Conservation (phyloP, 179 eudicot genomes). For the Kewa caespitosa region DNA sequence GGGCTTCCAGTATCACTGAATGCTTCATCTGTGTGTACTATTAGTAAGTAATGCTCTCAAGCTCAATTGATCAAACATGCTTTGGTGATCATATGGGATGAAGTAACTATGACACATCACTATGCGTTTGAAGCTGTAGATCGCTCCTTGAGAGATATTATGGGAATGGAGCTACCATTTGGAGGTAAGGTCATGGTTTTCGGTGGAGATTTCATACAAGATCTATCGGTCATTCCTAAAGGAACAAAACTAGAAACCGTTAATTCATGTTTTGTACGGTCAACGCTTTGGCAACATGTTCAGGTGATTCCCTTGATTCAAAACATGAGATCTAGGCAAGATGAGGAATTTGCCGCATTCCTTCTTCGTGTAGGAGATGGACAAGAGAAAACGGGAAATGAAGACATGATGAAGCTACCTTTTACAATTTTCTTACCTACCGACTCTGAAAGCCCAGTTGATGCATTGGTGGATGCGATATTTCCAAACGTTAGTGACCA, state of each 20-base stretch:
- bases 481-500: background rate
- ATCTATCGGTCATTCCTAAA: background rate
- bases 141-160: background rate
- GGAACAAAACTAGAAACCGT: background rate
- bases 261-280: conserved; percentile 9
- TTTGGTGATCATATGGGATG: conserved; percentile 15
- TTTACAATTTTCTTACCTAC: background rate
- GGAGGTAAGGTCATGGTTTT: background rate
- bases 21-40: background rate
- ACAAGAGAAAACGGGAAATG: background rate
- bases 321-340: conserved; percentile 8
- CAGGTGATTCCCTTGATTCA: background rate
- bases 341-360: background rate
- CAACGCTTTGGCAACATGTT: conserved; percentile 7
- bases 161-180: background rate
- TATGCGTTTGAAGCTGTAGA: background rate
- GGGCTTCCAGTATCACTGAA: background rate
- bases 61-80: background rate
- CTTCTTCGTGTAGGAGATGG: conserved; percentile 4
- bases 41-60: background rate
- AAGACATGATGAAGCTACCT: conserved; percentile 3
- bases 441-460: background rate
- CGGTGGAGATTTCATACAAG: conserved; percentile 5
- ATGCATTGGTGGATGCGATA: background rate
- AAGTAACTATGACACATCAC: conserved; percentile 14